phyloP scores from a whole-genome alignment of 2,329 filamentous ascomycete species.

The Cadophora gregata region DNA sequence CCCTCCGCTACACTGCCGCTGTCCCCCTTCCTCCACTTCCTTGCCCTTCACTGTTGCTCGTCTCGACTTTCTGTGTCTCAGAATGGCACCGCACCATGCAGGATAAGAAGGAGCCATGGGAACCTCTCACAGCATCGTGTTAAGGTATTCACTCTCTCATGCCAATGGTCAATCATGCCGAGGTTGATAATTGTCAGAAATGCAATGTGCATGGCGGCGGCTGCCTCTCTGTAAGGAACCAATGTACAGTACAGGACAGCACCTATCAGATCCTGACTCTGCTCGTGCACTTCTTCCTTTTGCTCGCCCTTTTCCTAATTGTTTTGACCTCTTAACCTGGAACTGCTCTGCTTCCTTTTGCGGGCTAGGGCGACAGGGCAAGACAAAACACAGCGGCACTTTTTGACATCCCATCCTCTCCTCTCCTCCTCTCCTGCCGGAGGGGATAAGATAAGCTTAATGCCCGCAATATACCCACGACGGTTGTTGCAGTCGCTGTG shows the following conservation, averaged over 20 bases:
- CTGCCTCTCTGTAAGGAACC: not conserved
- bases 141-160: not conserved
- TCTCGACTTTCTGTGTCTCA: conserved; percentile 5
- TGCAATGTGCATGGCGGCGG: not conserved
- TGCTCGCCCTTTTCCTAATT: not conserved
- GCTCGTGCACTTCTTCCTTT: conserved; percentile 5
- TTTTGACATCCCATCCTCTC: not conserved
- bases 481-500: not conserved
- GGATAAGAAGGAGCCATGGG: too few species aligned
- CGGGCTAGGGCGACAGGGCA: not conserved
- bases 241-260: not conserved
- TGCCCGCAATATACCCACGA: not conserved
- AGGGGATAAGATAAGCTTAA: conserved; percentile 7
- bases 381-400: not conserved
- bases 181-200: too few species aligned
- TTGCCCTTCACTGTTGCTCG: not conserved
- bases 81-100: not conserved
- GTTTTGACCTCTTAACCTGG: not conserved
- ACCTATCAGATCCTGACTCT: not conserved
- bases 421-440: not conserved
- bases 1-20: not conserved
- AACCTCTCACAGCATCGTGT: not conserved
- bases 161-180: not conserved
- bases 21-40: not conserved
- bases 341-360: conserved; percentile 6